Percentiles rank a stretch among this genome's conserved stretches.
Evolutionary conservation across 495 filamentous ascomycete species (phyloP).

Genomic region (Aspergillus asperescens): DNA sequence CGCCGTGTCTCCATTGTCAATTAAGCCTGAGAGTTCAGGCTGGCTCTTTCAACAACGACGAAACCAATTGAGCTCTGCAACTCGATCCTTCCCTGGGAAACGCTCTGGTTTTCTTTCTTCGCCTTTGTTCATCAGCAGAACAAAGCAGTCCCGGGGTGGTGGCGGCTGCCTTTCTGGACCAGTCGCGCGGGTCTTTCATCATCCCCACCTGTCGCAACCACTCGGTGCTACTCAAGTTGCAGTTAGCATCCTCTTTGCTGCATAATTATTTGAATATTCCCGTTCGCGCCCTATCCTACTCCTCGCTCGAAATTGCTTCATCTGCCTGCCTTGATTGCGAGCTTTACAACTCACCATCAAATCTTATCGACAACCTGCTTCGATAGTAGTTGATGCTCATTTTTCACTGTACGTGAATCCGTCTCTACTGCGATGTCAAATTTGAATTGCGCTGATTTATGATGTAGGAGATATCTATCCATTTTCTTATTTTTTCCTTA

Average conservation of each 20-base stretch:
- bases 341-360: too few species aligned
- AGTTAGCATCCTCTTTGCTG: neutral
- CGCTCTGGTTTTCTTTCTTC: neutral
- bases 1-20: neutral
- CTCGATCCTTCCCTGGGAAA: neutral
- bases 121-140: conserved; percentile 5
- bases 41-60: conserved; percentile 3
- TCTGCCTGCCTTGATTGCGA: too few species aligned
- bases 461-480: neutral
- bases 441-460: neutral
- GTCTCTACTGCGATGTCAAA: too few species aligned
- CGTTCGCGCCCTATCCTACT: neutral
- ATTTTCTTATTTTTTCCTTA: too few species aligned
- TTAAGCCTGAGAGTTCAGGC: neutral
- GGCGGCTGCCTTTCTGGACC: conserved; percentile 8
- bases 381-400: neutral
- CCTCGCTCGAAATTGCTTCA: neutral
- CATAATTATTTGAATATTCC: conserved; percentile 1
- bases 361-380: neutral
- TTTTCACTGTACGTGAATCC: neutral
- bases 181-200: conserved; percentile 5
- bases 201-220: neutral
- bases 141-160: conserved; percentile 7
- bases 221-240: neutral
- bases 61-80: neutral